phyloP scores from a whole-genome alignment of 2,329 filamentous ascomycete genomes.

The Calonectria pauciramosa region DNA sequence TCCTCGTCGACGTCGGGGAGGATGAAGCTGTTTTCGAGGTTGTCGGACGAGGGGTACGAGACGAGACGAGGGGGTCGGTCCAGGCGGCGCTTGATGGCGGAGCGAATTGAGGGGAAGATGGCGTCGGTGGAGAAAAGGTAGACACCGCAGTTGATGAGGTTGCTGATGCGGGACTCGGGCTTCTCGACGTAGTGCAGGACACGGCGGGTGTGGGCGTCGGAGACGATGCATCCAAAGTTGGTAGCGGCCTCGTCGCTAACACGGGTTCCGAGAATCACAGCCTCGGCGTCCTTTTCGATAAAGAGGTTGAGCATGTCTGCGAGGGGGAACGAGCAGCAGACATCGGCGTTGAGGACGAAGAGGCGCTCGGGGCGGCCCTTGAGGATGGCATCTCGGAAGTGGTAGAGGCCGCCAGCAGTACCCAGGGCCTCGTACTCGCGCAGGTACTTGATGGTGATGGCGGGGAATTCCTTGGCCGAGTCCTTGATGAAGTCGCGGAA shows the following conservation, averaged over 20 bases:
- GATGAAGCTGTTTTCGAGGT: constrained; percentile 79
- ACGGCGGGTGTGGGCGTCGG: constrained; percentile 91
- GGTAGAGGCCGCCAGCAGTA: constrained; percentile 96
- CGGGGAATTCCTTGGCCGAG: constrained; percentile 84
- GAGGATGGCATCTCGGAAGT: constrained; percentile 98
- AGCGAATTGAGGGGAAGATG: constrained; percentile 96
- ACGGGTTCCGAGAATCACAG: constrained; percentile 93
- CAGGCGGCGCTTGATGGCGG: constrained; percentile 93
- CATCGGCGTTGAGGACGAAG: constrained; percentile 97
- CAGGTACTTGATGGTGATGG: constrained; percentile 90
- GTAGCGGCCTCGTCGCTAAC: constrained; percentile 91
- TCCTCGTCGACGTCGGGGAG: constrained; percentile 68
- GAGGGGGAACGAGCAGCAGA: constrained; percentile 98
- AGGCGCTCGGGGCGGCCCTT: constrained; percentile 95
- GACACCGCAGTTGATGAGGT: constrained; percentile 99
- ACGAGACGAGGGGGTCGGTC: constrained; percentile 86
- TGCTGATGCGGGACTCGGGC: constrained; percentile 96
- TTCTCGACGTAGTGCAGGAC: constrained; percentile 99
- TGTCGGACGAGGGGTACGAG: constrained; percentile 96
- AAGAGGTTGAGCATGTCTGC: constrained; percentile 96
- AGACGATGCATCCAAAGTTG: constrained; percentile 99
- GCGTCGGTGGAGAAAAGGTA: constrained; percentile 97
- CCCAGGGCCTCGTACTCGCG: constrained; percentile 97
- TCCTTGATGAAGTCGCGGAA: constrained; percentile 99
- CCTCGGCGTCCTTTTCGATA: constrained; percentile 95